phyloP scores from a whole-genome alignment of 1,284 basidiomycete genomes.

The Wallemia mellicola region DNA sequence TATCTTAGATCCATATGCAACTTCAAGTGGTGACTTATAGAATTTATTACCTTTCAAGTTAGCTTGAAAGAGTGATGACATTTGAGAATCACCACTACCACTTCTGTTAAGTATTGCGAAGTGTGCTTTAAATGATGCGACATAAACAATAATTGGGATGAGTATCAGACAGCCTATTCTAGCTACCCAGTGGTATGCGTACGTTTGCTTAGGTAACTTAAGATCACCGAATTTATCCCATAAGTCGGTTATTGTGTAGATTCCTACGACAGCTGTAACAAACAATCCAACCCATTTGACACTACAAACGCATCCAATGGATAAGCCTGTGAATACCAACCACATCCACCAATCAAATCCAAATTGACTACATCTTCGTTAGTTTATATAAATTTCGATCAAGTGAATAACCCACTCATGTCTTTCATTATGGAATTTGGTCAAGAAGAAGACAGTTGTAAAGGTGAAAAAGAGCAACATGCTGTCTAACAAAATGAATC shows the following conservation, averaged over 20 bases:
- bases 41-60: conserved; percentile 85
- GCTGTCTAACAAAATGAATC: conserved; percentile 89
- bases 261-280: conserved; percentile 68
- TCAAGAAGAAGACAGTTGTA: conserved; percentile 73
- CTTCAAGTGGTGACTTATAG: conserved; percentile 52
- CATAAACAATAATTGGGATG: conserved; percentile 68
- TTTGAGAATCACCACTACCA: conserved; percentile 87
- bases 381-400: background rate
- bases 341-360: conserved; percentile 90
- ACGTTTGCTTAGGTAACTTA: conserved; percentile 24
- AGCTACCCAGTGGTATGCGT: conserved; percentile 71
- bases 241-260: conserved; percentile 89
- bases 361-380: conserved; percentile 31
- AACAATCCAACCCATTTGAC: conserved; percentile 95
- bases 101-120: conserved; percentile 79
- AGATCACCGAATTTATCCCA: conserved; percentile 97
- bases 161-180: conserved; percentile 61
- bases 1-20: conserved; percentile 66
- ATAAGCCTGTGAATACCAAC: conserved; percentile 63
- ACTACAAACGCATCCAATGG: conserved; percentile 84
- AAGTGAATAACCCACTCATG: conserved; percentile 29
- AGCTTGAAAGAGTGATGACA: conserved; percentile 97
- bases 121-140: conserved; percentile 81
- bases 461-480: conserved; percentile 97
- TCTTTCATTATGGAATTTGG: conserved; percentile 91